These are phyloP conservation scores for Sordariomycetes sp. DNA, from an alignment of 2,329 filamentous ascomycete species.

Conservation along the genomic window DNA sequence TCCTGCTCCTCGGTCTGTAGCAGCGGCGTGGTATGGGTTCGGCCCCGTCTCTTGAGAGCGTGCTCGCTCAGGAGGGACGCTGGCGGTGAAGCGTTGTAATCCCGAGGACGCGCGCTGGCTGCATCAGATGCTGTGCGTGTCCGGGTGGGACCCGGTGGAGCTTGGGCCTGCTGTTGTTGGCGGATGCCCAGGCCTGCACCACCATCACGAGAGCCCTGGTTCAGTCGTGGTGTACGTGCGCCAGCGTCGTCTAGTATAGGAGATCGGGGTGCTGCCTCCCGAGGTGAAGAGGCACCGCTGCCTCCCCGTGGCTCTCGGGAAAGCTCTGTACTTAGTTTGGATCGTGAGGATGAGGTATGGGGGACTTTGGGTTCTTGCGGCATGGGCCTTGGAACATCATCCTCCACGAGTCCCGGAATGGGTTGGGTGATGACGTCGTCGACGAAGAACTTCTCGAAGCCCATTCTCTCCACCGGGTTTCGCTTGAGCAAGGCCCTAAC, in stretches of 20 bases:
- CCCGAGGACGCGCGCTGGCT: not conserved
- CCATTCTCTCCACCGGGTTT: conserved; percentile 74
- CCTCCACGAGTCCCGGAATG: conserved; percentile 73
- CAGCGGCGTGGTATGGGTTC: conserved; percentile 13
- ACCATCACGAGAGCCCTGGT: conserved; percentile 16
- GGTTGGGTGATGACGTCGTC: conserved; percentile 61
- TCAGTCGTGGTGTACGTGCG: not conserved
- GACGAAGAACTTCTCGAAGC: conserved; percentile 76
- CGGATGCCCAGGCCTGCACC: conserved; percentile 42
- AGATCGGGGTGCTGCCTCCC: not conserved
- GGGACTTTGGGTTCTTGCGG: not conserved
- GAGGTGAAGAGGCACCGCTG: not conserved
- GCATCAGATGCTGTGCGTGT: conserved; percentile 29
- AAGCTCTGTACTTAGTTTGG: not conserved
- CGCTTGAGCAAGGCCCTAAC: conserved; percentile 76
- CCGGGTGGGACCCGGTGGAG: conserved; percentile 35
- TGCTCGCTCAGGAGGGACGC: conserved; percentile 21
- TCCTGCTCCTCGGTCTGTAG: conserved; percentile 47
- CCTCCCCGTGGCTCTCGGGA: not conserved
- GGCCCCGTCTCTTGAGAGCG: conserved; percentile 16
- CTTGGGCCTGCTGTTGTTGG: conserved; percentile 22
- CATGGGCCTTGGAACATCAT: conserved; percentile 48
- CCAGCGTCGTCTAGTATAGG: not conserved
- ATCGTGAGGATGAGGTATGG: not conserved
- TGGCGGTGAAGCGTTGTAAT: conserved; percentile 9